Percentiles rank a stretch among this genome's conserved stretches.
phyloP scores from a whole-genome alignment of 306 rosid species.

The Biancaea sappan region DNA sequence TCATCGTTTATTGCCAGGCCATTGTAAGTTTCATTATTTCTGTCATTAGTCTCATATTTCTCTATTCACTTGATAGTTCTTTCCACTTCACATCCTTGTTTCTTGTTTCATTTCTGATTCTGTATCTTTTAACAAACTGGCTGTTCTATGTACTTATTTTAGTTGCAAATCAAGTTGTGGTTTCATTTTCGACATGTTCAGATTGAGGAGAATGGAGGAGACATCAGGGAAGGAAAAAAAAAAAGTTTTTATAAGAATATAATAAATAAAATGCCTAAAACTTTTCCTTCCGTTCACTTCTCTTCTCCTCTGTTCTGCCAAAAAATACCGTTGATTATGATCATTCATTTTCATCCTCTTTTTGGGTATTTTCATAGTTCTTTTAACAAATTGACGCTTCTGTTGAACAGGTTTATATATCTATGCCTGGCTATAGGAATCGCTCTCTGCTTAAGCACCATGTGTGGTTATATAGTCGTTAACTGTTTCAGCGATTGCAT shows the following conservation, averaged over 20 bases:
- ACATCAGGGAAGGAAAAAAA: too few species aligned
- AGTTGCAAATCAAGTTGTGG: neutral
- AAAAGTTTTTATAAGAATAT: too few species aligned
- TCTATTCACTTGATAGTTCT: neutral
- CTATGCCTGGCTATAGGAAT: constrained; percentile 56
- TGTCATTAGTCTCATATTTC: neutral
- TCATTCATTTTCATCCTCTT: neutral
- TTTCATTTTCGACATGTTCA: neutral
- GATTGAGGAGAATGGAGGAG: too few species aligned
- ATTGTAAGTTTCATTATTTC: constrained; percentile 36
- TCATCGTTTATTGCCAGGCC: constrained; percentile 31
- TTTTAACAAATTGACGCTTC: neutral
- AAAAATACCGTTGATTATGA: too few species aligned
- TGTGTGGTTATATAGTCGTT: constrained; percentile 40
- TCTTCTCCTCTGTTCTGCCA: too few species aligned
- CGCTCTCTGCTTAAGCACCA: constrained; percentile 51
- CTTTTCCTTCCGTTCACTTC: too few species aligned
- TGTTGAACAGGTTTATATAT: constrained; percentile 57
- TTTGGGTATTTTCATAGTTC: neutral
- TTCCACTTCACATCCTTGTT: neutral
- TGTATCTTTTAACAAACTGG: neutral
- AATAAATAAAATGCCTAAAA: too few species aligned
- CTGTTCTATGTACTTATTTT: neutral
- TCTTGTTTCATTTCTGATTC: neutral
- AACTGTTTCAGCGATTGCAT: constrained; percentile 36